phyloP scores from a whole-genome alignment of 2,329 filamentous ascomycete genomes.

The Colletotrichum sp. region DNA sequence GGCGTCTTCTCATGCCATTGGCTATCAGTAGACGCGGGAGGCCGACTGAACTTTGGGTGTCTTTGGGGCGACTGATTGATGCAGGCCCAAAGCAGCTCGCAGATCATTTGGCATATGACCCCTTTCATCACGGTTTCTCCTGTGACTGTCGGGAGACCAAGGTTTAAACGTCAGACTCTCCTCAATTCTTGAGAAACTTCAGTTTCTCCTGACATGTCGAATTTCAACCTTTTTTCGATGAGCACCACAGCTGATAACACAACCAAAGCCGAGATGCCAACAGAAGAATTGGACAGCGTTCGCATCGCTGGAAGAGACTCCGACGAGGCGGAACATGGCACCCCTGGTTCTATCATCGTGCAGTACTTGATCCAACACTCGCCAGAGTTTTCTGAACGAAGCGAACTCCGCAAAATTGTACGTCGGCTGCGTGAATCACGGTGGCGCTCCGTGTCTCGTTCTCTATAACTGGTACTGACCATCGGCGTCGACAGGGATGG shows the following conservation, averaged over 20 bases:
- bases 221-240: not conserved
- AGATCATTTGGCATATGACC: not conserved
- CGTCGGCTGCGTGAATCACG: not conserved
- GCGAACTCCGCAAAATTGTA: not conserved
- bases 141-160: not conserved
- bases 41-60: not conserved
- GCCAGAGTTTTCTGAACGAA: not conserved
- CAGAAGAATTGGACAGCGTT: not conserved
- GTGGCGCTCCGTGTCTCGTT: not conserved
- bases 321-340: not conserved
- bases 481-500: not conserved
- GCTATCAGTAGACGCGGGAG: not conserved
- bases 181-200: accelerated
- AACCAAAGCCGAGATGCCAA: not conserved
- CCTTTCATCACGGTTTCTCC: not conserved
- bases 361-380: not conserved
- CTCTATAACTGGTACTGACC: not conserved
- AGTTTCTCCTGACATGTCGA: not conserved
- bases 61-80: not conserved
- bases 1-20: not conserved
- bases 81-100: not conserved
- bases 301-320: not conserved
- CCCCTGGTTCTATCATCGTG: not conserved
- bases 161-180: not conserved
- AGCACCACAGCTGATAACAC: accelerated